Evolutionary conservation across 208 protist genomes (phyloP).

Genomic region (Trypanosoma avium): DNA sequence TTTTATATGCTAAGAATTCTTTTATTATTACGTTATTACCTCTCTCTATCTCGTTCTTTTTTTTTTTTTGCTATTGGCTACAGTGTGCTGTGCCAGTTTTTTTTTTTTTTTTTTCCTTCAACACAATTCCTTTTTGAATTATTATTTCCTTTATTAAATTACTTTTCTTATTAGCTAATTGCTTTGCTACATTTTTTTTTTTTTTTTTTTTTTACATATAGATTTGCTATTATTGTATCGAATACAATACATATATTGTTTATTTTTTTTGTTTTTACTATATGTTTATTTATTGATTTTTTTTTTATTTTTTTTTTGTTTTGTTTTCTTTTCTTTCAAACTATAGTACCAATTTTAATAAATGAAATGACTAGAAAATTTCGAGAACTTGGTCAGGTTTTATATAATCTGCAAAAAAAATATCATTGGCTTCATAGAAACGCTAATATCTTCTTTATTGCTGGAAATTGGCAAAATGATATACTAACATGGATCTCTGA

Average conservation of each 20-base stretch:
- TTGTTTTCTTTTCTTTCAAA: neutral
- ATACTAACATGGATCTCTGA: conserved; percentile 7
- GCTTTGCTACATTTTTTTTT: conserved; percentile 1
- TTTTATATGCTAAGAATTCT: neutral
- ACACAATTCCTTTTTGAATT: too few relatives aligned
- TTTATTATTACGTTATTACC: too few relatives aligned
- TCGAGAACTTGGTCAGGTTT: neutral
- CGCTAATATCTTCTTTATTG: conserved; percentile 17
- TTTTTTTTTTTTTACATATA: conserved; percentile 15
- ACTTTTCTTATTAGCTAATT: neutral
- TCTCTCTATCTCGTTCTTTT: too few relatives aligned
- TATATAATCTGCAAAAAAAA: conserved; percentile 16
- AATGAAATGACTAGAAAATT: neutral
- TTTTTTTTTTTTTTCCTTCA: too few relatives aligned
- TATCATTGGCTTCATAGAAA: conserved; percentile 19
- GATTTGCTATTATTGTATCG: neutral
- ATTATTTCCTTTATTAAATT: neutral
- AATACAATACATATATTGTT: too few relatives aligned
- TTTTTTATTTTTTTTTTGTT: conserved; percentile 2
- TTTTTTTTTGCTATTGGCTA: too few relatives aligned
- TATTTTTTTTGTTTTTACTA: neutral
- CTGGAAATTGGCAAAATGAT: conserved; percentile 14
- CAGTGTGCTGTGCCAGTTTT: too few relatives aligned
- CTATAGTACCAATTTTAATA: conserved; percentile 7
- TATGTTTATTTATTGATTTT: neutral